Conservation (phyloP, 495 filamentous ascomycete species). For the Penicillium dipodomyicola region DNA sequence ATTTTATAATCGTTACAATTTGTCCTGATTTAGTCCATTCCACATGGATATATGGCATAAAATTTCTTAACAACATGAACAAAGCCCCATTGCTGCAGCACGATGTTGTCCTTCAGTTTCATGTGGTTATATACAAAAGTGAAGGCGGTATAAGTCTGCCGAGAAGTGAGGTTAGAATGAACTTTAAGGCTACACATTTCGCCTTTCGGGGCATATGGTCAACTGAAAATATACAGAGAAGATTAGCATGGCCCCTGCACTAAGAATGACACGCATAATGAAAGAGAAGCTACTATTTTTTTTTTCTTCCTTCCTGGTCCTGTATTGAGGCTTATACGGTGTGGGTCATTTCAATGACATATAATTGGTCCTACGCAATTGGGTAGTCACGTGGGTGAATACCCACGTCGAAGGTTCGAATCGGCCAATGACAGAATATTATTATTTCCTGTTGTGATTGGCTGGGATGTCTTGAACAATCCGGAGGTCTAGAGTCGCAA, state of each 20-base stretch:
- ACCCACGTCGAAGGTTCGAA: neutral
- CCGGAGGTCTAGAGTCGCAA: neutral
- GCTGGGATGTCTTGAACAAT: neutral
- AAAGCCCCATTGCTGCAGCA: too few species aligned
- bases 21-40: too few species aligned
- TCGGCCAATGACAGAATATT: neutral
- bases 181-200: neutral
- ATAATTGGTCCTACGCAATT: neutral
- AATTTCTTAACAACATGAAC: too few species aligned
- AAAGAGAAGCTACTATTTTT: slow-evolving; percentile 86
- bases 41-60: too few species aligned
- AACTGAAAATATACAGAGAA: slow-evolving; percentile 85
- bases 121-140: too few species aligned
- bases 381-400: neutral
- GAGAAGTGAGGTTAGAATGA: neutral
- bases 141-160: too few species aligned
- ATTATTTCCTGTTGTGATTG: neutral
- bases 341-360: neutral
- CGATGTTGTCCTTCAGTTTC: too few species aligned
- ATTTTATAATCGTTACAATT: too few species aligned
- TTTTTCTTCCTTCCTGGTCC: slow-evolving; percentile 30
- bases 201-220: slow-evolving; percentile 76
- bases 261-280: slow-evolving; percentile 99
- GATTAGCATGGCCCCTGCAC: slow-evolving; percentile 99
- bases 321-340: neutral